Percentiles rank a stretch among this genome's conserved stretches.
phyloP scores from a whole-genome alignment of 2,329 filamentous ascomycete genomes.

The Fusarium luffae region DNA sequence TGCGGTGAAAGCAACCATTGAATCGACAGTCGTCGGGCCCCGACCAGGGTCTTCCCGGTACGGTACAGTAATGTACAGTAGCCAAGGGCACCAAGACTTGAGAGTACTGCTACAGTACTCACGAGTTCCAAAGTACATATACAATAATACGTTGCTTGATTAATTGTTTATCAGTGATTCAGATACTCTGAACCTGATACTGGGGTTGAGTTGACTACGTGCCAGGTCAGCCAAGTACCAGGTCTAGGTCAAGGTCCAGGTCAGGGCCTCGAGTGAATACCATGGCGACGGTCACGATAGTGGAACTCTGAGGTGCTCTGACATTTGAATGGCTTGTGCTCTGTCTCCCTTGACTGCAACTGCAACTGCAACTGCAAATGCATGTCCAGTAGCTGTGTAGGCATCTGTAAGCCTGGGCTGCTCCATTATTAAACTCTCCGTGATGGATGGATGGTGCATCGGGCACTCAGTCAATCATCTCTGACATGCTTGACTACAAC shows the following conservation, averaged over 20 bases:
- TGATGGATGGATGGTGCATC: slow-evolving; percentile 1
- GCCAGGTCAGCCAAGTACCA: neutral
- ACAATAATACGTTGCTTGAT: slow-evolving; percentile 2
- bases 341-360: neutral
- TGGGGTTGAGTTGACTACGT: slow-evolving; percentile 6
- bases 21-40: slow-evolving; percentile 30
- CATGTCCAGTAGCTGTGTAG: neutral
- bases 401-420: slow-evolving; percentile 23
- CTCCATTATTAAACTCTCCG: slow-evolving; percentile 20
- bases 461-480: neutral
- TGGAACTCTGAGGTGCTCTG: slow-evolving; percentile 37
- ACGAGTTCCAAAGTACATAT: neutral
- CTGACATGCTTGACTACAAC: neutral
- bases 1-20: slow-evolving; percentile 46
- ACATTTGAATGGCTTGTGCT: slow-evolving; percentile 35
- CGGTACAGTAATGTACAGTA: neutral
- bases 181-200: neutral
- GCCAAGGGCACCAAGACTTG: slow-evolving; percentile 12
- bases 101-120: neutral
- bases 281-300: slow-evolving; percentile 38
- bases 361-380: neutral
- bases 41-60: slow-evolving; percentile 43
- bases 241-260: slow-evolving; percentile 10
- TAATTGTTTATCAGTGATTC: slow-evolving; percentile 1
- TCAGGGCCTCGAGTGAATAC: slow-evolving; percentile 27